A percentile compares a stretch with the other conserved stretches of the same genome.
Conservation (phyloP, 2,329 filamentous ascomycete species). For the Aspergillus tanneri region DNA sequence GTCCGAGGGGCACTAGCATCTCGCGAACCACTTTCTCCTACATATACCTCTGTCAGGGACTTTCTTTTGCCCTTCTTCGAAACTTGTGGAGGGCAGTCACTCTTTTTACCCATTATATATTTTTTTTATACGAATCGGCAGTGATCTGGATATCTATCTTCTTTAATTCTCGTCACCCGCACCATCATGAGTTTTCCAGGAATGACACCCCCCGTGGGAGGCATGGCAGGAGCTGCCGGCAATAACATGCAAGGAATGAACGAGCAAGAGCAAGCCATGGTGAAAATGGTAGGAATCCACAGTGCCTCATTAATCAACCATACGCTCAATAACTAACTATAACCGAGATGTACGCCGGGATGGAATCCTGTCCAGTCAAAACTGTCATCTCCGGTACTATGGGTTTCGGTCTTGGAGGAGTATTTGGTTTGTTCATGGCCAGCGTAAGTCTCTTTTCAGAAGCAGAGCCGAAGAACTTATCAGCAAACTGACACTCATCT, state of each 20-base stretch:
- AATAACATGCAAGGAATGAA: constrained; percentile 40
- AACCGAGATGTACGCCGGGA: constrained; percentile 77
- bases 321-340: constrained; percentile 43
- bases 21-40: not conserved
- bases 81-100: no score
- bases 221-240: constrained; percentile 26
- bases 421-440: constrained; percentile 98
- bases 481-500: no score
- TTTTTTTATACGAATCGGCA: no score
- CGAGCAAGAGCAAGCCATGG: constrained; percentile 50
- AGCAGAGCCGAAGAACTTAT: no score
- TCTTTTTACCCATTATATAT: no score
- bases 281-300: constrained; percentile 42
- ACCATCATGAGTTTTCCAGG: constrained; percentile 38
- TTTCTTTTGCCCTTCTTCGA: no score
- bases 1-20: constrained; percentile 19
- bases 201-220: constrained; percentile 33
- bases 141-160: not conserved
- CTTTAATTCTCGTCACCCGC: not conserved
- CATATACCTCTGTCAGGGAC: not conserved
- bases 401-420: constrained; percentile 88
- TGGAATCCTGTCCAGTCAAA: constrained; percentile 92
- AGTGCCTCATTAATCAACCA: not conserved
- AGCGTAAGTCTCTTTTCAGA: constrained; percentile 64
- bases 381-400: constrained; percentile 85